Evolutionary conservation across 2,329 filamentous ascomycete genomes (phyloP), one percentile per base, ranked within the genome.

Genomic region (Alternaria sp.): DNA sequence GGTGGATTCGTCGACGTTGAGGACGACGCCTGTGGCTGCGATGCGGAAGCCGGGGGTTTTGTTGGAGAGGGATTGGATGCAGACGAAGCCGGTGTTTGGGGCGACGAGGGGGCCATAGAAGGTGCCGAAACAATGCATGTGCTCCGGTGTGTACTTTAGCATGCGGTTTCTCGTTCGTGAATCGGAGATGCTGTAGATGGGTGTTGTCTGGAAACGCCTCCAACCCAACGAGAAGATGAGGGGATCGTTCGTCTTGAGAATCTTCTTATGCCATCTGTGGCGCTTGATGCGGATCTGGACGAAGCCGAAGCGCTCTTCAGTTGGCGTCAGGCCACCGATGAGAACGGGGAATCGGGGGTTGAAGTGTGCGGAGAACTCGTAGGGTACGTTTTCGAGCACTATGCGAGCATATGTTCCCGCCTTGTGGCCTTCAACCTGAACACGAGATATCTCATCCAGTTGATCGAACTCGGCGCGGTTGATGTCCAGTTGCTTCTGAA

Each of bases 181-280:
- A 80, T 98, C 96, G 23, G 93, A 96, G 61, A 96, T 97, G 82
- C 91, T 96, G 87, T 97, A 99, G 63, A 97, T 89, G 17, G 95
- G 95, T 70, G 96, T 85, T 6, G 91, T 90, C 81, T 98, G 96
- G 85, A 99, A 99, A 64, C 96, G 88, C 54, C 96, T 88, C 96
- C 96, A 99, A 45, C 96, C 96, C 46, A 99, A 86, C 2, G 94
- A 97, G 84, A 99, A 96, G 77, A 99, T 97, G 55, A 99, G 86
- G 15, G 96, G 96, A 76, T 99, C 96, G 77, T 97, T 97, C 32
- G 93, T 98, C 85, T 99, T 99, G 70, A 99, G 86, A 71, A 98
- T 98, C 85, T 96, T 97, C 87, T 97, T 97, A 84, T 99, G 96
- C 96, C 96, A 99, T 69, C 96, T 87, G 80, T 99, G 96, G 57